Conservation (phyloP, 345 rosid genomes). For the Dipteronia dyeriana region DNA sequence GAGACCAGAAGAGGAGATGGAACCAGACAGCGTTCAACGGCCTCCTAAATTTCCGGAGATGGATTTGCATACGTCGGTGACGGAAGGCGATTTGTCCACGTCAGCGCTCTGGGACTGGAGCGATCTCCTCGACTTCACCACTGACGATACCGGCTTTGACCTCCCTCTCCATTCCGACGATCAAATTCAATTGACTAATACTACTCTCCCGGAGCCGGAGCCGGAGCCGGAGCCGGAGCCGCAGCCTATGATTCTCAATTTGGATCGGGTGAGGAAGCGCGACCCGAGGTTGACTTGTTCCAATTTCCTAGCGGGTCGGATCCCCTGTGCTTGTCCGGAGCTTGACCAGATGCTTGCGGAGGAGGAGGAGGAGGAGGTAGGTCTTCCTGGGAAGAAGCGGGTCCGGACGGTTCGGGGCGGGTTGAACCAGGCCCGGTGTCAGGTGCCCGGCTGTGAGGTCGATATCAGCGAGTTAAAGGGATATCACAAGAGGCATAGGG, state of each 20-base stretch:
- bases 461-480: conserved; percentile 95
- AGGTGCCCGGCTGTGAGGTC: conserved; percentile 76
- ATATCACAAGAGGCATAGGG: conserved; percentile 83
- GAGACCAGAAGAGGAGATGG: conserved; percentile 10
- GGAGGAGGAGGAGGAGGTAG: conserved; percentile 56
- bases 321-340: conserved; percentile 96
- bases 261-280: conserved; percentile 76
- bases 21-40: conserved; percentile 3
- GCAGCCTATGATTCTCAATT: conserved; percentile 21
- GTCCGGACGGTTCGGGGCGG: conserved; percentile 41
- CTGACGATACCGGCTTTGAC: conserved; percentile 52
- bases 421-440: conserved; percentile 53
- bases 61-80: conserved; percentile 42
- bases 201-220: conserved; percentile 29
- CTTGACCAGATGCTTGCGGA: conserved; percentile 57
- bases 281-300: conserved; percentile 87
- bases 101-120: conserved; percentile 80
- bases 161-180: conserved; percentile 45
- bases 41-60: conserved; percentile 24
- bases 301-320: conserved; percentile 76
- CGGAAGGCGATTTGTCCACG: conserved; percentile 42
- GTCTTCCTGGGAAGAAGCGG: conserved; percentile 62
- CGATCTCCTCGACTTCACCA: conserved; percentile 76
- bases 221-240: conserved; percentile 27
- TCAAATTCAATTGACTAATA: conserved; percentile 1